A percentile compares a stretch with the other conserved stretches of the same genome.
These are phyloP conservation scores for Westerdykella aurantiaca DNA, from an alignment of 2,329 filamentous ascomycete species.

Conservation along the genomic window DNA sequence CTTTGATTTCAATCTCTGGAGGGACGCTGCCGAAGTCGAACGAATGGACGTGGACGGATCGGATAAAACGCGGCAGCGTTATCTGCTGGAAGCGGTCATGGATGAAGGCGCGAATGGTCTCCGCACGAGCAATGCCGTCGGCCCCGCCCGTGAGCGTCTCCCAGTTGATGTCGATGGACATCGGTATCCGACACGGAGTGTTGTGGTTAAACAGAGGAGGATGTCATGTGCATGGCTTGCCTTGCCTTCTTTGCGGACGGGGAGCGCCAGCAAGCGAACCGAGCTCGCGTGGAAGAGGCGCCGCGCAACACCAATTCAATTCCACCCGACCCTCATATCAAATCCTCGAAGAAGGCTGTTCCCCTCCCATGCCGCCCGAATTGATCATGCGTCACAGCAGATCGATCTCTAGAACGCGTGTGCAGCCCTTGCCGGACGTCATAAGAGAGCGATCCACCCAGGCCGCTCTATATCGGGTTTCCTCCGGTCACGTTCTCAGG, in stretches of 20 bases:
- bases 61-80: conserved; percentile 88
- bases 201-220: conserved; percentile 20
- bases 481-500: no score
- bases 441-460: no score
- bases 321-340: no score
- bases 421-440: no score
- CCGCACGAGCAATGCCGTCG: conserved; percentile 78
- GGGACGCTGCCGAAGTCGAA: conserved; percentile 85
- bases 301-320: no score
- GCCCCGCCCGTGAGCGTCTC: conserved; percentile 82
- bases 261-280: conserved; percentile 7
- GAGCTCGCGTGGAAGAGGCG: no score
- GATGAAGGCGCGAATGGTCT: conserved; percentile 85
- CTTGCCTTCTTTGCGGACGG: conserved; percentile 8
- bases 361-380: no score
- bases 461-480: no score
- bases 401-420: no score
- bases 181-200: conserved; percentile 39
- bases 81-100: conserved; percentile 94
- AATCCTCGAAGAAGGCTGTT: no score
- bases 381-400: no score
- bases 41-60: conserved; percentile 86
- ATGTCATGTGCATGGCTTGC: conserved; percentile 4
- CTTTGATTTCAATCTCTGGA: conserved; percentile 86
- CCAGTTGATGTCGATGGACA: conserved; percentile 99